Percentiles rank a stretch among this genome's conserved stretches.
Conservation (phyloP, 441 rosid species). For the Rhodomyrtus psidioides region DNA sequence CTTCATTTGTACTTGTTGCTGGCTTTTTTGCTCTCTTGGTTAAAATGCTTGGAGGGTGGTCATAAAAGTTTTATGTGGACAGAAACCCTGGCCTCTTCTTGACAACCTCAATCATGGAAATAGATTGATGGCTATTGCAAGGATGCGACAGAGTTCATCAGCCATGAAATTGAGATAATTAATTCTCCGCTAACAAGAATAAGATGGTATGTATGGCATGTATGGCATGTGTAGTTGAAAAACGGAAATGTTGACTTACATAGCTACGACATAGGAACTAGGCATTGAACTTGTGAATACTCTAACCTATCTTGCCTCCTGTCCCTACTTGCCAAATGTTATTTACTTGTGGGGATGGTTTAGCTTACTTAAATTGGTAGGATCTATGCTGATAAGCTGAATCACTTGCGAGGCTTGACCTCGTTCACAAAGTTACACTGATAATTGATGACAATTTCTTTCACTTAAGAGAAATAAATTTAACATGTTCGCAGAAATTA, state of each 20-base stretch:
- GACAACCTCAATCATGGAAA: neutral
- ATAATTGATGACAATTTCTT: neutral
- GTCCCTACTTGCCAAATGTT: neutral
- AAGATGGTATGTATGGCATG: neutral
- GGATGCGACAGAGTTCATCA: neutral
- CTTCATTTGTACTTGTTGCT: neutral
- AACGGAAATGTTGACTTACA: neutral
- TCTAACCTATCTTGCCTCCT: neutral
- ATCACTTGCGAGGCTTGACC: neutral
- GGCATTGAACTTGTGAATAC: neutral
- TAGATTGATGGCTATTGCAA: neutral
- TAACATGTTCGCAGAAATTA: conserved; percentile 51
- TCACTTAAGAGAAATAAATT: neutral
- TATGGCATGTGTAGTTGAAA: neutral
- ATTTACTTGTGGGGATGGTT: neutral
- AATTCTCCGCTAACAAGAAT: neutral
- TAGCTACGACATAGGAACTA: neutral
- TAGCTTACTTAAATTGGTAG: neutral
- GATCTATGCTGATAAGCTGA: neutral
- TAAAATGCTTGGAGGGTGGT: neutral
- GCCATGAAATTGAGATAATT: neutral
- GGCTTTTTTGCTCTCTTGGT: neutral
- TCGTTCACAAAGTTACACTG: neutral
- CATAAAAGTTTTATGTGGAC: neutral
- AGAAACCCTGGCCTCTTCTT: neutral